A percentile compares a stretch with the other conserved stretches of the same genome.
Evolutionary conservation across 768 basidiomycete species (phyloP).

Genomic region (Pleurotus ostreatus): DNA sequence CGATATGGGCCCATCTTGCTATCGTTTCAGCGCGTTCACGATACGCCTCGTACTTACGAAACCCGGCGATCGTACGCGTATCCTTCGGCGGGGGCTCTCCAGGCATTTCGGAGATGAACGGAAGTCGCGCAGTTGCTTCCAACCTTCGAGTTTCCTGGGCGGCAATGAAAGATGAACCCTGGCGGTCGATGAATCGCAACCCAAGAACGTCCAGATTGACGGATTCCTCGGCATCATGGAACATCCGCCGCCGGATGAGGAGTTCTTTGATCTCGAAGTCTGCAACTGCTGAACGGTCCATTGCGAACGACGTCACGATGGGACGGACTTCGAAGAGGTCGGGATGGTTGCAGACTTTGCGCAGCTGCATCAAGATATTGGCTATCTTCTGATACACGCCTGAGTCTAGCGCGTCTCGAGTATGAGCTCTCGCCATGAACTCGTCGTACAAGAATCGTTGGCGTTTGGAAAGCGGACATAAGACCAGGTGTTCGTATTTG

Average conservation of each 20-base stretch:
- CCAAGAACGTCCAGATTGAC: slow-evolving; percentile 64
- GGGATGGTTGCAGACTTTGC: slow-evolving; percentile 95
- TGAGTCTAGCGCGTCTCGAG: slow-evolving; percentile 75
- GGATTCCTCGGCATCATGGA: slow-evolving; percentile 48
- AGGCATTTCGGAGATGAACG: slow-evolving; percentile 47
- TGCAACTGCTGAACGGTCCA: slow-evolving; percentile 69
- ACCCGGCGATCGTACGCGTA: slow-evolving; percentile 71
- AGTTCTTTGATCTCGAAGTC: slow-evolving; percentile 87
- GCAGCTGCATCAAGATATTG: slow-evolving; percentile 96
- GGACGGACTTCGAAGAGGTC: slow-evolving; percentile 90
- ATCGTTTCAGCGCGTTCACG: slow-evolving; percentile 46
- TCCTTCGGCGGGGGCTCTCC: slow-evolving; percentile 72
- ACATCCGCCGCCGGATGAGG: slow-evolving; percentile 71
- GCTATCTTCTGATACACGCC: slow-evolving; percentile 87
- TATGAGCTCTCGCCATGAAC: slow-evolving; percentile 88
- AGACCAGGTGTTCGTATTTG: slow-evolving; percentile 87
- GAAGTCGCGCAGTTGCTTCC: slow-evolving; percentile 55
- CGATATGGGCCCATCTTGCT: slow-evolving; percentile 64
- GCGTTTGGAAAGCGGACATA: slow-evolving; percentile 85
- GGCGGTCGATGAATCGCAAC: slow-evolving; percentile 54
- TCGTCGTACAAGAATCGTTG: slow-evolving; percentile 96
- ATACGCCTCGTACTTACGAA: slow-evolving; percentile 47
- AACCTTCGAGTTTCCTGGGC: slow-evolving; percentile 51
- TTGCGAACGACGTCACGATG: slow-evolving; percentile 71
- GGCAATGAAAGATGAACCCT: slow-evolving; percentile 49